A percentile compares a stretch with the other conserved stretches of the same genome.
phyloP scores from a whole-genome alignment of 192 early-diverging fungal genomes.

The Lunasporangiospora selenospora region DNA sequence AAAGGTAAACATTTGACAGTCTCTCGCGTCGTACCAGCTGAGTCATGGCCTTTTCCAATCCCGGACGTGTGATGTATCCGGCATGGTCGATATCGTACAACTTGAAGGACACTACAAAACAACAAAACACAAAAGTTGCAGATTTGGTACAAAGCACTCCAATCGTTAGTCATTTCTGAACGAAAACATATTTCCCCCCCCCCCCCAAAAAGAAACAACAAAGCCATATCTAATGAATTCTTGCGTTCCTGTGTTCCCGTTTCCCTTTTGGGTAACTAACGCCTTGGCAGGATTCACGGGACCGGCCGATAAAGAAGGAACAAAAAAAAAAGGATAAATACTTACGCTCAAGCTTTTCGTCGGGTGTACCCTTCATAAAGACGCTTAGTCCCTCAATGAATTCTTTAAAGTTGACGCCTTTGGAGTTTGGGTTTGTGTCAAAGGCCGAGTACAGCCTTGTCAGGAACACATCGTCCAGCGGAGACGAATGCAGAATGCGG shows the following conservation, averaged over 20 bases:
- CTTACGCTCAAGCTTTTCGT: constrained; percentile 79
- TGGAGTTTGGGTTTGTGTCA: constrained; percentile 62
- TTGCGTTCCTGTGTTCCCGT: too few species aligned
- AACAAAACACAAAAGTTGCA: not conserved
- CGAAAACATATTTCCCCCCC: too few species aligned
- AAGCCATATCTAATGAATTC: not conserved
- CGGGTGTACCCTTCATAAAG: constrained; percentile 79
- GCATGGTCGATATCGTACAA: constrained; percentile 82
- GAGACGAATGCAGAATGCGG: constrained; percentile 55
- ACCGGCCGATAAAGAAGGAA: not conserved
- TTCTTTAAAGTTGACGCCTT: constrained; percentile 52
- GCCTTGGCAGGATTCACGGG: too few species aligned
- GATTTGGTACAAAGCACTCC: too few species aligned
- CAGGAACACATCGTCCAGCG: constrained; percentile 72
- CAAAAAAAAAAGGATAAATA: not conserved
- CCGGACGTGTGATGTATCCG: constrained; percentile 75
- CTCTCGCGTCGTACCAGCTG: constrained; percentile 66
- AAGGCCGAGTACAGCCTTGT: constrained; percentile 81
- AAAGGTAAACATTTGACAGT: not conserved
- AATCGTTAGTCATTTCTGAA: not conserved
- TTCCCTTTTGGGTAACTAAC: too few species aligned
- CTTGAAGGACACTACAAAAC: constrained; percentile 71
- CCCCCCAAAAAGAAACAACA: not conserved
- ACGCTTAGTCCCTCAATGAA: constrained; percentile 71
- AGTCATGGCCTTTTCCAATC: constrained; percentile 74